Evolutionary conservation across 805 yeast species (phyloP), one percentile per base, ranked within the genome.

Genomic region (Candida morakotiae): DNA sequence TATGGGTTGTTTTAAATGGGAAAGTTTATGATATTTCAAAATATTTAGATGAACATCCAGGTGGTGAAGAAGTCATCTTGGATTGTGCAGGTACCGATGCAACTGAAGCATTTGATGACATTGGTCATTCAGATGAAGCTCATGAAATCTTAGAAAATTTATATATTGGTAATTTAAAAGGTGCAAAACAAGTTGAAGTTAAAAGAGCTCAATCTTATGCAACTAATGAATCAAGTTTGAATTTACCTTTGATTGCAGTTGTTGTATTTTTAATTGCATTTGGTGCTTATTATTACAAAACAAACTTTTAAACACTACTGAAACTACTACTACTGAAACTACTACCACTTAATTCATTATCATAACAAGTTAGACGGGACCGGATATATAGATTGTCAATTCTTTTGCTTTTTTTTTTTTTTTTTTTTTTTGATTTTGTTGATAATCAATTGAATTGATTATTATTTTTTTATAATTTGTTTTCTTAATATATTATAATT

Each of bases 91-190:
- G 73, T 20, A 51, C 55, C 11, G 72, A 67, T 47, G 70, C 71
- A 36, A 68, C 72, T 34, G 72, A 65, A 48, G 71, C 69, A 2
- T 68, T 67, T 45, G 60, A 67, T 48, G 96, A 87, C 55, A 89
- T 93, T 57, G 99, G 99, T 24, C 99, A 93, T 67, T 87, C 98
- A 24, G 97, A 89, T 45, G 96, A 89, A 49, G 98, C 99, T 28
- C 79, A 81, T 50, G 93, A 83, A 51, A 71, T 83, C 49, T 69
- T 93, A 52, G 71, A 65, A 31, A 78, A 75, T 28, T 67, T 87
- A 55, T 69, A 75, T 48, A 74, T 93, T 41, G 98, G 98, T 47
- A 81, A 74, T 37, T 71, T 91, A 36, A 89, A 88, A 54, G 85
- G 80, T 33, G 73, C 74, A 27, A 53, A 50, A 32, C 46, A 46